phyloP scores from a whole-genome alignment of 2,329 filamentous ascomycete species.

The Diatrype stigma region DNA sequence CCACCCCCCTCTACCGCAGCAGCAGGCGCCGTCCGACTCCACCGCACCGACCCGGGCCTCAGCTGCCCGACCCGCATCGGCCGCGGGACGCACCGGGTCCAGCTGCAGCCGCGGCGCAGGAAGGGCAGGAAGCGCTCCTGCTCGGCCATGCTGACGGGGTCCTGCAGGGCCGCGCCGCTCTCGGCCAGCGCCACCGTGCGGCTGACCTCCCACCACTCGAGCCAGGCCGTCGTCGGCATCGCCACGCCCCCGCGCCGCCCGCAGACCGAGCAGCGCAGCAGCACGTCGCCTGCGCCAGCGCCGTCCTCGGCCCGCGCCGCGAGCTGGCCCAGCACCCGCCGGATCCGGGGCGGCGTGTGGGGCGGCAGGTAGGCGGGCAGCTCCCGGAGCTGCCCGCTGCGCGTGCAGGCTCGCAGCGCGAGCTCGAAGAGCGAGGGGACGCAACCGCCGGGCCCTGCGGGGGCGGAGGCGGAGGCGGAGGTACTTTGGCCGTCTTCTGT shows the following conservation, averaged over 20 bases:
- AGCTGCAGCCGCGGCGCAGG: background rate
- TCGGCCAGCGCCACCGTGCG: background rate
- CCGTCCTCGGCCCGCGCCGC: slow-evolving; percentile 35
- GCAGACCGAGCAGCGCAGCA: slow-evolving; percentile 54
- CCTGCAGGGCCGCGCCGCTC: background rate
- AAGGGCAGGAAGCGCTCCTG: background rate
- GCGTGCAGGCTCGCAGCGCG: slow-evolving; percentile 43
- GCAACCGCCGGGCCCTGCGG: slow-evolving; percentile 22
- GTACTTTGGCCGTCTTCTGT: slow-evolving; percentile 6
- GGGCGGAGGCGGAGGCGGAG: background rate
- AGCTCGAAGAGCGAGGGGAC: slow-evolving; percentile 50
- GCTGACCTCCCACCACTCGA: slow-evolving; percentile 56
- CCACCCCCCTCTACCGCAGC: background rate
- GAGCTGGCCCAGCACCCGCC: slow-evolving; percentile 36
- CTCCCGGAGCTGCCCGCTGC: slow-evolving; percentile 37
- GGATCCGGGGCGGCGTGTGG: slow-evolving; percentile 35
- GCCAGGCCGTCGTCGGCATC: slow-evolving; percentile 53
- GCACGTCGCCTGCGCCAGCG: slow-evolving; percentile 39
- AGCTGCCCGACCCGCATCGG: background rate
- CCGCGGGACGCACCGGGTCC: background rate
- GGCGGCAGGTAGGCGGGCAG: slow-evolving; percentile 40
- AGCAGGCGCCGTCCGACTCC: background rate
- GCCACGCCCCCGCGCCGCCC: slow-evolving; percentile 40
- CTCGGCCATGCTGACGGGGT: background rate
- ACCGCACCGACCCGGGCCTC: background rate